A percentile compares a stretch with the other conserved stretches of the same genome.
These are phyloP conservation scores for Begonia loranthoides DNA, from an alignment of 306 rosid genomes.

Conservation along the genomic window DNA sequence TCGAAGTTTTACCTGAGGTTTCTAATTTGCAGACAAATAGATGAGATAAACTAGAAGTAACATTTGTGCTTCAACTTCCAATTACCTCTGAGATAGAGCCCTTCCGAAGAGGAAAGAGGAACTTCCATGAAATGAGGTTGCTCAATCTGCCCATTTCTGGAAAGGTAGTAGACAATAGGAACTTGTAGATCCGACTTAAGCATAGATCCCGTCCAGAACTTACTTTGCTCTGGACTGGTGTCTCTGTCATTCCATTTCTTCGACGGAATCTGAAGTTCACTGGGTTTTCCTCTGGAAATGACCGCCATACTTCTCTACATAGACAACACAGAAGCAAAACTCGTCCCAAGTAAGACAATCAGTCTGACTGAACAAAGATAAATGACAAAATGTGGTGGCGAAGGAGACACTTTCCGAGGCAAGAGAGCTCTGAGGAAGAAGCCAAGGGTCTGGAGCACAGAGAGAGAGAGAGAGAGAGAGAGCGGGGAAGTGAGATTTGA, in stretches of 20 bases:
- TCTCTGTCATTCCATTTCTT: slow-evolving; percentile 52
- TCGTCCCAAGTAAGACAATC: too few species aligned
- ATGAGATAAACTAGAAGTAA: not conserved
- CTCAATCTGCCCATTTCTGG: slow-evolving; percentile 85
- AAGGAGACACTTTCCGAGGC: not conserved
- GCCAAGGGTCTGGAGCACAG: slow-evolving; percentile 2
- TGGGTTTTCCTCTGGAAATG: slow-evolving; percentile 22
- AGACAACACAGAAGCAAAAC: not conserved
- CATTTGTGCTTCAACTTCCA: not conserved
- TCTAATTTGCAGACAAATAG: not conserved
- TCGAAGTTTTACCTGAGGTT: too few species aligned
- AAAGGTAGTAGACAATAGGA: slow-evolving; percentile 78
- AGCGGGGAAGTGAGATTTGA: not conserved
- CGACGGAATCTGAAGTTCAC: slow-evolving; percentile 43
- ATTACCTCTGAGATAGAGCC: slow-evolving; percentile 74
- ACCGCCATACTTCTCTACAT: slow-evolving; percentile 39
- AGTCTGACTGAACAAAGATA: too few species aligned
- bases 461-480: slow-evolving; percentile 19
- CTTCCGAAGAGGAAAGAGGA: slow-evolving; percentile 72
- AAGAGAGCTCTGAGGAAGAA: not conserved
- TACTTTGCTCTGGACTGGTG: slow-evolving; percentile 62
- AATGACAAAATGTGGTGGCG: not conserved
- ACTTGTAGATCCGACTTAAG: slow-evolving; percentile 28
- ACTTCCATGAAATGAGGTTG: slow-evolving; percentile 99
- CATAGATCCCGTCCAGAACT: slow-evolving; percentile 64